Conservation (phyloP, 1,284 basidiomycete genomes). For the Fomes fomentarius region DNA sequence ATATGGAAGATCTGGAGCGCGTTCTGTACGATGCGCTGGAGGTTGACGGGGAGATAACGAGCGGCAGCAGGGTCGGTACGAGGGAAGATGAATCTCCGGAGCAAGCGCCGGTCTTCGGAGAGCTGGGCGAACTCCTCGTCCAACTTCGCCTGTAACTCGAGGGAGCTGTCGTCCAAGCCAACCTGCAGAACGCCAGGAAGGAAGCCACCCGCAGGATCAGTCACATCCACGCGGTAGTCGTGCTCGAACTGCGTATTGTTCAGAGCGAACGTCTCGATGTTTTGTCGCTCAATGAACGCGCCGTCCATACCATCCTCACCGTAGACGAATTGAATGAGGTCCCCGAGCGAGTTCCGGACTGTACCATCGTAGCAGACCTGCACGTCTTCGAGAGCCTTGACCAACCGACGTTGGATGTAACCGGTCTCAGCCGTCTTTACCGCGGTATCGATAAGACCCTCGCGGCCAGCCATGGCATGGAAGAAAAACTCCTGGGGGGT, state of each 20-base stretch:
- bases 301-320: conserved; percentile 99
- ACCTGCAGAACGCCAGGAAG: conserved; percentile 84
- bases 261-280: conserved; percentile 86
- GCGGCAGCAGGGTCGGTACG: conserved; percentile 73
- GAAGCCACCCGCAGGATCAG: conserved; percentile 79
- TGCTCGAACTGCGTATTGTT: conserved; percentile 87
- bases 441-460: conserved; percentile 98
- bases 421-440: conserved; percentile 99
- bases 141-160: conserved; percentile 87
- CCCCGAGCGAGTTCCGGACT: conserved; percentile 94
- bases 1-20: conserved; percentile 98
- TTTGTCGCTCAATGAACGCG: conserved; percentile 96
- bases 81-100: conserved; percentile 88
- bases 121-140: conserved; percentile 90
- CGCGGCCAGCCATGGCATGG: conserved; percentile 99
- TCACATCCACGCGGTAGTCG: conserved; percentile 92
- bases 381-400: conserved; percentile 98
- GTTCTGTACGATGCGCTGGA: conserved; percentile 94
- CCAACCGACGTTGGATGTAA: conserved; percentile 97
- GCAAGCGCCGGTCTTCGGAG: conserved; percentile 70
- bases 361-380: conserved; percentile 99
- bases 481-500: conserved; percentile 99
- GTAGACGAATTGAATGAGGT: conserved; percentile 96
- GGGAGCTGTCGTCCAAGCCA: conserved; percentile 91
- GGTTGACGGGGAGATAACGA: conserved; percentile 90